These are phyloP conservation scores for Alternaria longipes DNA, from an alignment of 2,329 filamentous ascomycete species.

Conservation along the genomic window DNA sequence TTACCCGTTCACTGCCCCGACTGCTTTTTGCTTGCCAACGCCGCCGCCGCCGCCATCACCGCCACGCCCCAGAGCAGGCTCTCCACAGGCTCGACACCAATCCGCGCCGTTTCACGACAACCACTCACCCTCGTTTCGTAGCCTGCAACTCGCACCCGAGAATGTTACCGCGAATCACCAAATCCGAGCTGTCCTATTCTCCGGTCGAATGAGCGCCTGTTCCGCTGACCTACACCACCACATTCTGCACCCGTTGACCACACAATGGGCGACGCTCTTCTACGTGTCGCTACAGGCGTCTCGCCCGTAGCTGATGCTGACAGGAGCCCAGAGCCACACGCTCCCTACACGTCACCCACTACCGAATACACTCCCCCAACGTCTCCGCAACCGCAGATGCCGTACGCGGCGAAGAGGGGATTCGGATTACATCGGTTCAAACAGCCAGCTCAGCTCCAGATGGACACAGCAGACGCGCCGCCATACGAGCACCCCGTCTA, in stretches of 20 bases:
- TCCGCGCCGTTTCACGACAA: neutral
- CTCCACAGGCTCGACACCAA: neutral
- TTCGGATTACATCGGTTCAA: slow-evolving; percentile 34
- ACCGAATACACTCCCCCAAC: slow-evolving; percentile 48
- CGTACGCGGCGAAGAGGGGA: slow-evolving; percentile 28
- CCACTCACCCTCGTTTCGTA: neutral
- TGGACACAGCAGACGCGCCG: slow-evolving; percentile 35
- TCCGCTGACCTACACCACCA: slow-evolving; percentile 12
- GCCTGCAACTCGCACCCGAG: slow-evolving; percentile 24
- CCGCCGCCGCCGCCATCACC: neutral
- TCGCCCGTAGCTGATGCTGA: slow-evolving; percentile 18
- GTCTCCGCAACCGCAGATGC: slow-evolving; percentile 38
- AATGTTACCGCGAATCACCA: slow-evolving; percentile 38
- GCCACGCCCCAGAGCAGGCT: slow-evolving; percentile 6
- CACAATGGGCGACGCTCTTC: slow-evolving; percentile 43
- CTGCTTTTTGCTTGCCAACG: slow-evolving; percentile 14
- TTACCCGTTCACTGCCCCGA: slow-evolving; percentile 2
- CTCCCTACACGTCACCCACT: slow-evolving; percentile 34
- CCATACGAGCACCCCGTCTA: slow-evolving; percentile 41
- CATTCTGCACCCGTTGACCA: slow-evolving; percentile 19
- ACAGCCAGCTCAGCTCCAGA: slow-evolving; percentile 42
- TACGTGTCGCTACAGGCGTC: slow-evolving; percentile 27
- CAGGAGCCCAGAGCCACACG: slow-evolving; percentile 25
- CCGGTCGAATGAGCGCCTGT: slow-evolving; percentile 43
- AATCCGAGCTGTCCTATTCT: slow-evolving; percentile 29